A percentile compares a stretch with the other conserved stretches of the same genome.
Conservation (phyloP, 139 green algal genomes). For the Edaphochlamys debaryana region DNA sequence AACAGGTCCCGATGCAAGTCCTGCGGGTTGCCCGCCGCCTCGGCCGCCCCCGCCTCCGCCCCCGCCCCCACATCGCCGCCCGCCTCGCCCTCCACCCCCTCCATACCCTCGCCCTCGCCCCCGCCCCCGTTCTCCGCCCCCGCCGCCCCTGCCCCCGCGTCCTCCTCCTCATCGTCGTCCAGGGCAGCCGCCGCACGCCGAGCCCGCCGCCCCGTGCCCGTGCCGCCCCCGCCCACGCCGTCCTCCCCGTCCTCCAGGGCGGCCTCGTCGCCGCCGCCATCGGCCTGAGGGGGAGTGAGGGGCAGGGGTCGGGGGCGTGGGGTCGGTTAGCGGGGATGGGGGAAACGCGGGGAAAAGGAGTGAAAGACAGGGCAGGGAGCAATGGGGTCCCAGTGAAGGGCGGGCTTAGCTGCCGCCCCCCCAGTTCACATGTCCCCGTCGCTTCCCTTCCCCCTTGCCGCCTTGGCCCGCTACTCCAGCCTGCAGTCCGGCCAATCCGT, state of each 20-base stretch:
- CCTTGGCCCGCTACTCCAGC: too few relatives aligned
- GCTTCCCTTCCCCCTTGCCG: too few relatives aligned
- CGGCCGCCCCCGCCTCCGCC: not conserved
- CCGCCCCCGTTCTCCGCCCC: not conserved
- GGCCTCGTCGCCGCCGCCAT: not conserved
- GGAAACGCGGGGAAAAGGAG: too few relatives aligned
- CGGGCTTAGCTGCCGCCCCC: too few relatives aligned
- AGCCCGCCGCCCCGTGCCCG: not conserved
- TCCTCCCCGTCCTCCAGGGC: not conserved
- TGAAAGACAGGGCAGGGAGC: too few relatives aligned
- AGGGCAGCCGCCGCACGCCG: not conserved
- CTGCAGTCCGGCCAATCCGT: too few relatives aligned
- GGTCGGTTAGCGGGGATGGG: too few relatives aligned
- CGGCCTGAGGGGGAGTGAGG: not conserved
- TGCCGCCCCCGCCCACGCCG: not conserved
- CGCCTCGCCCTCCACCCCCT: too few relatives aligned
- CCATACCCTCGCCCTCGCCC: too few relatives aligned
- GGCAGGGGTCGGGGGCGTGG: too few relatives aligned
- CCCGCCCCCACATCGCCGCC: not conserved
- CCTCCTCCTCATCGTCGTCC: slow-evolving; percentile 2
- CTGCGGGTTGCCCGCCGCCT: not conserved
- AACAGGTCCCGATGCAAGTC: slow-evolving; percentile 28
- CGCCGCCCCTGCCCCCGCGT: not conserved
- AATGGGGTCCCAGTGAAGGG: too few relatives aligned
- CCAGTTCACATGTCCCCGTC: too few relatives aligned